Conservation (phyloP, 352 stramenopile species). For the Plasmopara viticola region DNA sequence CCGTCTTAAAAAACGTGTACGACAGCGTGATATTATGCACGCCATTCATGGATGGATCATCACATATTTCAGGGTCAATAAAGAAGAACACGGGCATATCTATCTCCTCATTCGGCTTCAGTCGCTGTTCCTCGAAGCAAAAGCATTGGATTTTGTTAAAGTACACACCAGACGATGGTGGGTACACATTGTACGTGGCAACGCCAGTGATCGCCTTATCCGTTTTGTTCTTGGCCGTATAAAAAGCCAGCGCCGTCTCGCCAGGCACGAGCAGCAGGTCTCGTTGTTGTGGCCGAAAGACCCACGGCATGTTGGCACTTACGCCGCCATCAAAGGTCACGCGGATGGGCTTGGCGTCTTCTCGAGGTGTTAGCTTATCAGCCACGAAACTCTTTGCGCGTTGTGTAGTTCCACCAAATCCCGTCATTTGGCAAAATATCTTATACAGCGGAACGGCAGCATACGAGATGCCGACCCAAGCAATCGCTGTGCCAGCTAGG, state of each 20-base stretch:
- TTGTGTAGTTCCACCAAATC: constrained; percentile 92
- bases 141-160: constrained; percentile 99
- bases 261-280: constrained; percentile 92
- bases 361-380: constrained; percentile 86
- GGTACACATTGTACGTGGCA: constrained; percentile 98
- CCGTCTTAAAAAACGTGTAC: constrained; percentile 98
- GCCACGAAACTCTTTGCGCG: constrained; percentile 67
- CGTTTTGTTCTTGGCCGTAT: constrained; percentile 96
- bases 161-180: constrained; percentile 94
- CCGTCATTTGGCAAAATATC: constrained; percentile 98
- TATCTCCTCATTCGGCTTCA: constrained; percentile 96
- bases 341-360: constrained; percentile 90
- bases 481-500: constrained; percentile 88
- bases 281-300: constrained; percentile 93
- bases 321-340: constrained; percentile 96
- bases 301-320: constrained; percentile 93
- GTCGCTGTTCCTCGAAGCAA: constrained; percentile 98
- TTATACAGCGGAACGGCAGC: constrained; percentile 98
- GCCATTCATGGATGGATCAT: constrained; percentile 95
- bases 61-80: constrained; percentile 97
- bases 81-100: constrained; percentile 99
- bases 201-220: constrained; percentile 97
- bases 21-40: constrained; percentile 97
- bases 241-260: constrained; percentile 98
- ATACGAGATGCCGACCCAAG: constrained; percentile 93